Evolutionary conservation across 139 green algal genomes (phyloP), one percentile per base, ranked within the genome.

Genomic region (Chlorella sp.): DNA sequence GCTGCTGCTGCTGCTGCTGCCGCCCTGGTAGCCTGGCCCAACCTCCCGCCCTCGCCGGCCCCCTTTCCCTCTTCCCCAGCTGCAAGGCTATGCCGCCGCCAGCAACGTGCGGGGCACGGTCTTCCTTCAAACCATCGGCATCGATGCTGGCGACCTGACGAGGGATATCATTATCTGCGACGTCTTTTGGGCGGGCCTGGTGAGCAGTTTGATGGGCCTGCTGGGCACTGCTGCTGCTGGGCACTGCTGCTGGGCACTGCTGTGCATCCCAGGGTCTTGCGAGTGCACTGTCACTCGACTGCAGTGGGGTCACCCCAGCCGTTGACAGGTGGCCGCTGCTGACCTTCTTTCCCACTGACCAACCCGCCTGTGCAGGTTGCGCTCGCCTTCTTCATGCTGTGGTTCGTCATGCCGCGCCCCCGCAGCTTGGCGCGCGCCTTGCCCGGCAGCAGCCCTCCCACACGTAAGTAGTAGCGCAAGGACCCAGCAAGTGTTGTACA

Each of bases 51-150:
- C 11, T 3, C 67, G 30, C 34, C 40, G 36, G 40, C 69, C 26
- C 9, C 19, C 28, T 4, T 5, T 38, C 34, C 3, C 2, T 14
- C 58, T 65, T 17, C 9, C n/a, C 43, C 44, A 81, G 70, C 41
- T 87, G 16, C 60, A 88, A 75, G 68, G 56, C 30, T 87, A 86
- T 34, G 64, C 83, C 17, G 75, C 84, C 16, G 85, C 85, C 60
- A 74, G 51, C 28, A 80, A 84, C 51, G 76, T 89, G 78, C 48
- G 74, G 72, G 87, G 83, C 93, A 86, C 51, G 70, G 86, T 62
- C 90, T 93, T 94, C 68, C 75, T 94, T 67, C 40, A 90, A 16
- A 89, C 85, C 64, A 88, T 92, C 2, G 86, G 87, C 72, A 82
- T 93, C 36, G 28, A 87, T 38, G 54, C 83, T 0, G 26, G 8